phyloP scores from a whole-genome alignment of 345 rosid genomes.

The Eucalyptus pauciflora region DNA sequence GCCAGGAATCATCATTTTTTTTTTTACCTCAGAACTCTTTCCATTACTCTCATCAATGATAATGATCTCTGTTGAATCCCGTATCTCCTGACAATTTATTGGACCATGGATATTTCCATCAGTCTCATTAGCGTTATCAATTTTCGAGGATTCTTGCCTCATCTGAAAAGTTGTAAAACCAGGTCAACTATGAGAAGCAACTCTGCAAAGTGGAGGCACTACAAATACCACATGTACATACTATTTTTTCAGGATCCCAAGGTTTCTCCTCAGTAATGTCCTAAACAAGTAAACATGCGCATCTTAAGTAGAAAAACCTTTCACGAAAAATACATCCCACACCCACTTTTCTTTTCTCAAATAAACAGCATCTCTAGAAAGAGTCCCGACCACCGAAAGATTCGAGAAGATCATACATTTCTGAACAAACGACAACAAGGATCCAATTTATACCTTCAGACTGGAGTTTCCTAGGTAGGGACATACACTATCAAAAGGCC shows the following conservation, averaged over 20 bases:
- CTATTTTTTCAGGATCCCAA: background rate
- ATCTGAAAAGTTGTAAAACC: background rate
- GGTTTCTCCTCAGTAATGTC: background rate
- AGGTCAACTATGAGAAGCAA: background rate
- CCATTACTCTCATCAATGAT: conserved; percentile 12
- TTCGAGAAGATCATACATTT: background rate
- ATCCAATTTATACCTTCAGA: background rate
- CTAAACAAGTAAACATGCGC: background rate
- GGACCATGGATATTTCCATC: background rate
- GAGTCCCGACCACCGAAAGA: background rate
- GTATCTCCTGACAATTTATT: background rate
- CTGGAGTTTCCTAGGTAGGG: background rate
- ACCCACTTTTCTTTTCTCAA: background rate
- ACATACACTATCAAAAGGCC: background rate
- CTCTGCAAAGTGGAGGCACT: background rate
- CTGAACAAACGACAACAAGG: background rate
- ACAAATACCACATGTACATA: background rate
- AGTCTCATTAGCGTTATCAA: background rate
- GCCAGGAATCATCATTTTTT: conserved; percentile 8
- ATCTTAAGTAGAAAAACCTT: background rate
- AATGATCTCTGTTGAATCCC: background rate
- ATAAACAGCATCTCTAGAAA: background rate
- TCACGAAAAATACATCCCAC: background rate
- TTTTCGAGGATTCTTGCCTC: conserved; percentile 15
- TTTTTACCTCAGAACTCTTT: conserved; percentile 3